These are phyloP conservation scores for Backusella tarrabulga DNA, from an alignment of 192 early-diverging fungal genomes.

Conservation along the genomic window DNA sequence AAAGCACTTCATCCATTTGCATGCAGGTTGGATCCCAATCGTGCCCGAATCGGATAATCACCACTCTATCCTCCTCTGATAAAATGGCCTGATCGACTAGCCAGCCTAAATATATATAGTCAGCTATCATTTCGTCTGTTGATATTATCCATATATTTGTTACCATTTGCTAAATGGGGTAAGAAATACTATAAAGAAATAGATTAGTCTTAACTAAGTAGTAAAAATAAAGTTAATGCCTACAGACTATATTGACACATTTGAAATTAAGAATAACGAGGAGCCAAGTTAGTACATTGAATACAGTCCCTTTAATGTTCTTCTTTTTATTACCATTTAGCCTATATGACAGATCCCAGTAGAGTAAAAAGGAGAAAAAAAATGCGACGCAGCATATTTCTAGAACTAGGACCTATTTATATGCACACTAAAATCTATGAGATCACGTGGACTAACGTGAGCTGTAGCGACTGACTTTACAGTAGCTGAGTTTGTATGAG, in stretches of 20 bases:
- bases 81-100: constrained; percentile 99
- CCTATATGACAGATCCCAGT: neutral
- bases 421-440: too few relatives aligned
- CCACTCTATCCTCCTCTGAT: constrained; percentile 96
- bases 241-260: neutral
- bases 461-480: too few relatives aligned
- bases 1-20: constrained; percentile 97
- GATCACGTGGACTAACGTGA: too few relatives aligned
- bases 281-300: neutral
- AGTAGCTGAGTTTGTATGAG: too few relatives aligned
- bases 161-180: constrained; percentile 64
- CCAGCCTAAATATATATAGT: constrained; percentile 57
- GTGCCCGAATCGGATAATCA: constrained; percentile 95
- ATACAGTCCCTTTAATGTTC: neutral
- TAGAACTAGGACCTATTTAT: neutral
- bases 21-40: constrained; percentile 93
- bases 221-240: neutral
- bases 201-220: neutral
- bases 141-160: neutral
- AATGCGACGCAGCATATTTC: neutral
- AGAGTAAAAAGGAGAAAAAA: neutral
- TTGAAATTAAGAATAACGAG: neutral
- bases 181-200: constrained; percentile 47
- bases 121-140: neutral
- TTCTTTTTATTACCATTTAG: neutral